Evolutionary conservation across 495 filamentous ascomycete genomes (phyloP).

Genomic region (Monascus purpureus): DNA sequence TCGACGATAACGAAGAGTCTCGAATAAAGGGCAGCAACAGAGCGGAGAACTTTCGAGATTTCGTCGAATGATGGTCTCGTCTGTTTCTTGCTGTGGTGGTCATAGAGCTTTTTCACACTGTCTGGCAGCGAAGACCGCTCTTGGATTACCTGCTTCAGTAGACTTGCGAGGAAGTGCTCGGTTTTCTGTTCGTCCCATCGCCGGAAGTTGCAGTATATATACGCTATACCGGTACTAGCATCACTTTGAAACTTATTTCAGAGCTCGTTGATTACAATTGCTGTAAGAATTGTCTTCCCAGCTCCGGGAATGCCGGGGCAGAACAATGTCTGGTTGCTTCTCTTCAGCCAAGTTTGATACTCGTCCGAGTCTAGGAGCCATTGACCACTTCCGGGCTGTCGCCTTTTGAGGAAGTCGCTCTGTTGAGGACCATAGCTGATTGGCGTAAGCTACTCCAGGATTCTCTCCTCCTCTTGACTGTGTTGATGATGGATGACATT

Average conservation of each 20-base stretch:
- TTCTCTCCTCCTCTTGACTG: constrained; percentile 3
- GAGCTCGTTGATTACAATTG: constrained; percentile 21
- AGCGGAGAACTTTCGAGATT: constrained; percentile 12
- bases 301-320: constrained; percentile 31
- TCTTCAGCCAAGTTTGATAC: constrained; percentile 20
- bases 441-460: constrained; percentile 9
- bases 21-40: constrained; percentile 8
- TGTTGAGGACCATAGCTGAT: constrained; percentile 8
- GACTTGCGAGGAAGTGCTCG: constrained; percentile 4
- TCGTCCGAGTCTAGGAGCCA: constrained; percentile 27
- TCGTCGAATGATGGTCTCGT: constrained; percentile 21
- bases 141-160: constrained; percentile 15
- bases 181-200: constrained; percentile 7
- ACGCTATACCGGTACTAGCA: constrained; percentile 15
- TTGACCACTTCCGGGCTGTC: constrained; percentile 23
- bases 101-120: constrained; percentile 12
- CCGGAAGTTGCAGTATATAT: constrained; percentile 20
- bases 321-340: constrained; percentile 17
- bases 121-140: constrained; percentile 7
- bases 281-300: constrained; percentile 26
- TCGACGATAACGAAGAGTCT: constrained; percentile 28
- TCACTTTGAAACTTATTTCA: constrained; percentile 4
- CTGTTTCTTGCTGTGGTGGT: constrained; percentile 2
- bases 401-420: constrained; percentile 4
- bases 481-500: constrained; percentile 2